A percentile compares a stretch with the other conserved stretches of the same genome.
Evolutionary conservation across 2,329 filamentous ascomycete species (phyloP).

Genomic region (Pestalotiopsis sp.): DNA sequence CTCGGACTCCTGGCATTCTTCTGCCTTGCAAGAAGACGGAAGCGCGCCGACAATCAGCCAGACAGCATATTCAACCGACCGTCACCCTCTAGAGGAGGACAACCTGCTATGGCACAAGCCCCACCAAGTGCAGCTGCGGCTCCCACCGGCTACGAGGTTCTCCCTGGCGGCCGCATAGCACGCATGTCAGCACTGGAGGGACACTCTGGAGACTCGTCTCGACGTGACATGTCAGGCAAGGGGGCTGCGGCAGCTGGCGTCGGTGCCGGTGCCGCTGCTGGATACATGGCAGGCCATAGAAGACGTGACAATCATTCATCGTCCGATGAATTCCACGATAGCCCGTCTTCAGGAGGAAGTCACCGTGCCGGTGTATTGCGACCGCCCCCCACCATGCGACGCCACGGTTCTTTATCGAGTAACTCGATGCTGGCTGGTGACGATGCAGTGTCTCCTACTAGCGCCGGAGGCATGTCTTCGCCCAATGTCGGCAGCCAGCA

Average conservation of each 20-base stretch:
- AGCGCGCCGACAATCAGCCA: slow-evolving; percentile 56
- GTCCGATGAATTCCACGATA: slow-evolving; percentile 72
- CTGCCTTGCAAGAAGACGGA: slow-evolving; percentile 57
- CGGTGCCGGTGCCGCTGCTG: slow-evolving; percentile 50
- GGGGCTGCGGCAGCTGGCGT: slow-evolving; percentile 45
- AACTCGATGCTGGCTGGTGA: slow-evolving; percentile 73
- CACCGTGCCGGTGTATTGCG: slow-evolving; percentile 57
- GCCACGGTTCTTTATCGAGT: slow-evolving; percentile 88
- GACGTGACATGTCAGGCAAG: slow-evolving; percentile 27
- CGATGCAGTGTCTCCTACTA: slow-evolving; percentile 74
- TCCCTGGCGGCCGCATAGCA: slow-evolving; percentile 87
- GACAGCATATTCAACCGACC: slow-evolving; percentile 89
- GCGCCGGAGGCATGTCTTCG: slow-evolving; percentile 73
- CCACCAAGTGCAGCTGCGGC: slow-evolving; percentile 24
- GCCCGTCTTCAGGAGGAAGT: slow-evolving; percentile 62
- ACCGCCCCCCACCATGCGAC: slow-evolving; percentile 63
- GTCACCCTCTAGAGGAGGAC: slow-evolving; percentile 63
- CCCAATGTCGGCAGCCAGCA: slow-evolving; percentile 84
- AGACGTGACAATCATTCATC: slow-evolving; percentile 62
- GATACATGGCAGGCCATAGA: slow-evolving; percentile 46
- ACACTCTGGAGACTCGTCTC: slow-evolving; percentile 60
- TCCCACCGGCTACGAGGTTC: slow-evolving; percentile 67
- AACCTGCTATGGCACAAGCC: slow-evolving; percentile 40
- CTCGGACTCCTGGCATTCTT: slow-evolving; percentile 71
- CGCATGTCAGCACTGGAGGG: slow-evolving; percentile 94